Evolutionary conservation across 768 basidiomycete genomes (phyloP).

Genomic region (Hygrophorus pudorinus): DNA sequence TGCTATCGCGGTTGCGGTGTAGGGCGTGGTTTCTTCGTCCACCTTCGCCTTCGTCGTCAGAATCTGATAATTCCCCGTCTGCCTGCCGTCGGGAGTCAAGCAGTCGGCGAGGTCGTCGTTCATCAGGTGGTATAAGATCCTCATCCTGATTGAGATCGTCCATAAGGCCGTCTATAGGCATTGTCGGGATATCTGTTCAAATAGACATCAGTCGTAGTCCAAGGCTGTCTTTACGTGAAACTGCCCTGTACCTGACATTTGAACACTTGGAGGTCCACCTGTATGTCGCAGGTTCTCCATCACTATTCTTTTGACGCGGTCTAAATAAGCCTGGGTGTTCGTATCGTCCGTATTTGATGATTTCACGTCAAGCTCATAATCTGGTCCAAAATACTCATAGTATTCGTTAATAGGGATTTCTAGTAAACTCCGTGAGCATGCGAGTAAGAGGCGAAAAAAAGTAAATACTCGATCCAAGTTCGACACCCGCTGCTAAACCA

Average conservation of each 20-base stretch:
- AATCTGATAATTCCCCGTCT: constrained; percentile 90
- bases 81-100: constrained; percentile 76
- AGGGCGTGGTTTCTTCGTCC: constrained; percentile 61
- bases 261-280: constrained; percentile 86
- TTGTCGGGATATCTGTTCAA: constrained; percentile 63
- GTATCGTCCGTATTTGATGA: constrained; percentile 92
- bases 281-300: constrained; percentile 83
- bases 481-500: constrained; percentile 93
- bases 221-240: background rate
- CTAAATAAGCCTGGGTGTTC: constrained; percentile 87
- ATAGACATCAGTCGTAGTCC: background rate
- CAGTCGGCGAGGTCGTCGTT: constrained; percentile 62
- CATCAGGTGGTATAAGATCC: constrained; percentile 69
- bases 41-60: constrained; percentile 94
- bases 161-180: constrained; percentile 77
- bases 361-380: constrained; percentile 92
- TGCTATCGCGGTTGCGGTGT: constrained; percentile 45
- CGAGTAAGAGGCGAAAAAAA: background rate
- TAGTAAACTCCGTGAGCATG: constrained; percentile 19
- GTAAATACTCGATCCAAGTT: constrained; percentile 69
- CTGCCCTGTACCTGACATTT: constrained; percentile 62
- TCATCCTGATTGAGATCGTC: constrained; percentile 79
- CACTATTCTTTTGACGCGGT: constrained; percentile 86
- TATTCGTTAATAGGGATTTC: constrained; percentile 99
- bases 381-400: constrained; percentile 98